phyloP scores from a whole-genome alignment of 805 yeast genomes.

The Cyberlindnera lachancei region DNA sequence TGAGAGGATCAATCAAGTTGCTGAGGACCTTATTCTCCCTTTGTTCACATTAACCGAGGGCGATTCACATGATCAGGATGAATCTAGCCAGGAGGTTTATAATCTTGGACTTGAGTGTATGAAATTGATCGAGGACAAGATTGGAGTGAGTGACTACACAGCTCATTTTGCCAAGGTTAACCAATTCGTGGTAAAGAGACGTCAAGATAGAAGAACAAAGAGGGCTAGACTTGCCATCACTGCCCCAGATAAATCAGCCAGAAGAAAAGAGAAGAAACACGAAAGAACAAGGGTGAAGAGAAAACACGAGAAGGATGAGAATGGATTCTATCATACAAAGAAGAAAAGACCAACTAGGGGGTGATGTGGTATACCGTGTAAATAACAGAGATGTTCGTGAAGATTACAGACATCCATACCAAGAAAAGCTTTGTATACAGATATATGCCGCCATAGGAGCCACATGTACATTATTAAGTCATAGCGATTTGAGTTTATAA shows the following conservation, averaged over 20 bases:
- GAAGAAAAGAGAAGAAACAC: conserved; percentile 70
- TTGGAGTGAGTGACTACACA: conserved; percentile 69
- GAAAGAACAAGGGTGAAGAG: conserved; percentile 70
- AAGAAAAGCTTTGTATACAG: no score
- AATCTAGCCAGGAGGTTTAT: conserved; percentile 43
- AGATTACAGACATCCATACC: no score
- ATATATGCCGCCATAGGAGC: no score
- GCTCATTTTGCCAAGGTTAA: conserved; percentile 56
- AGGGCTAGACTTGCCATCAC: conserved; percentile 68
- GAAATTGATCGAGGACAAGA: conserved; percentile 53
- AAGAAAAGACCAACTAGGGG: conserved; percentile 30
- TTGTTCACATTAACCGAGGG: conserved; percentile 41
- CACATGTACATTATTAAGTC: no score
- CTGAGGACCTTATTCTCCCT: conserved; percentile 48
- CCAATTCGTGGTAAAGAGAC: conserved; percentile 47
- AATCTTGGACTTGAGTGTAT: conserved; percentile 57
- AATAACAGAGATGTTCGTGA: no score
- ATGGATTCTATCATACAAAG: conserved; percentile 65
- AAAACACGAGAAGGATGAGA: conserved; percentile 64
- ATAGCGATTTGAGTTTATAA: no score
- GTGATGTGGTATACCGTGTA: no score
- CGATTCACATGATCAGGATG: conserved; percentile 34
- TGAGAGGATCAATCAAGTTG: conserved; percentile 32
- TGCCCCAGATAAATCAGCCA: conserved; percentile 79
- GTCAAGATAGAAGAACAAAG: conserved; percentile 70